Evolutionary conservation across 2,329 filamentous ascomycete genomes (phyloP).

Genomic region (Thyridium curvatum): DNA sequence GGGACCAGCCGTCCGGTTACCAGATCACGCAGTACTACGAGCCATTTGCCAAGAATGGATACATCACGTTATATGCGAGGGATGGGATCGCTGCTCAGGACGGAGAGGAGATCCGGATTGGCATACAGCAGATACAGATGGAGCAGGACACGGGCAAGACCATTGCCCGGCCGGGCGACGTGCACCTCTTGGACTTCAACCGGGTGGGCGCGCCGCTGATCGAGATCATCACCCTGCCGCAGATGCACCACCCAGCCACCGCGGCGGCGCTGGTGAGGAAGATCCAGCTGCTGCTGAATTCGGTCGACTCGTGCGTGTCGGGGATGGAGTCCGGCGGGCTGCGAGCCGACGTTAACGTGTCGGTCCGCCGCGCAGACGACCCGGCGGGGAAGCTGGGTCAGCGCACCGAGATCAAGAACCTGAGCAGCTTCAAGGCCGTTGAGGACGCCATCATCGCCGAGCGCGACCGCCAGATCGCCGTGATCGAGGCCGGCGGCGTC

Average conservation of each 20-base stretch:
- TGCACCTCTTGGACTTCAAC: conserved; percentile 86
- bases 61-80: conserved; percentile 61
- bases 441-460: conserved; percentile 93
- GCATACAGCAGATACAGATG: conserved; percentile 91
- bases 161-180: conserved; percentile 64
- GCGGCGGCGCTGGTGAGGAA: conserved; percentile 87
- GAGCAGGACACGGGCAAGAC: conserved; percentile 98
- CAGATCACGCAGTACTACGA: conserved; percentile 96
- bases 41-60: conserved; percentile 63
- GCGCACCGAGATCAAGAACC: conserved; percentile 93
- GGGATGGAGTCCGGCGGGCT: conserved; percentile 93
- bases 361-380: conserved; percentile 58
- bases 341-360: conserved; percentile 93
- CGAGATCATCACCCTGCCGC: conserved; percentile 88
- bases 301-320: conserved; percentile 77
- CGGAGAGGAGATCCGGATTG: conserved; percentile 62
- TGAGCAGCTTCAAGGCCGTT: conserved; percentile 90
- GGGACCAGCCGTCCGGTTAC: conserved; percentile 93
- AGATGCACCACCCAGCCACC: conserved; percentile 80
- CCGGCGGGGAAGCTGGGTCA: conserved; percentile 56
- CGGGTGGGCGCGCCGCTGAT: conserved; percentile 85
- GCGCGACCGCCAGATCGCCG: conserved; percentile 76
- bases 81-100: conserved; percentile 77
- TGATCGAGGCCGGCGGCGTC: conserved; percentile 68
- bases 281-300: conserved; percentile 71